Evolutionary conservation across 768 basidiomycete genomes (phyloP).

Genomic region (Xerocomellus chrysenteron): DNA sequence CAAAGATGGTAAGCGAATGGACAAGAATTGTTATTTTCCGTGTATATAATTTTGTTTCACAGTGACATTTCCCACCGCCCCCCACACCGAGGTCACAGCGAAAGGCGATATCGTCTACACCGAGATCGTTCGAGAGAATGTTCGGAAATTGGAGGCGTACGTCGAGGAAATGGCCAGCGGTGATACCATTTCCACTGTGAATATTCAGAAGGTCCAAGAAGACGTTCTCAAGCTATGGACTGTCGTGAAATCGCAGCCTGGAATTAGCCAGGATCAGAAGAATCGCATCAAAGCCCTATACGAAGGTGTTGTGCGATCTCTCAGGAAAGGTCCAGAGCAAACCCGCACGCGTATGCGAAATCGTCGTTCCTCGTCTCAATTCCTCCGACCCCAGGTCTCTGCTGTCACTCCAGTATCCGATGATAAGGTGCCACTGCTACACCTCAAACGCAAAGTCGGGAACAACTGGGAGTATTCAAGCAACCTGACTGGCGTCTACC

Average conservation of each 20-base stretch:
- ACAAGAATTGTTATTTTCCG: neutral
- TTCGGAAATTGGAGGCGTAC: conserved; percentile 96
- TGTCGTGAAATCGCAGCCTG: conserved; percentile 94
- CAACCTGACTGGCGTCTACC: conserved; percentile 92
- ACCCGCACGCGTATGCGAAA: conserved; percentile 55
- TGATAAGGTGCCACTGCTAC: conserved; percentile 91
- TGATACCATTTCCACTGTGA: conserved; percentile 81
- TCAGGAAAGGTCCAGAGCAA: conserved; percentile 75
- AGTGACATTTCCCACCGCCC: conserved; percentile 99
- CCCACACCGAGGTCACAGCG: conserved; percentile 87
- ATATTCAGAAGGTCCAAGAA: conserved; percentile 97
- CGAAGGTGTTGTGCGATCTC: conserved; percentile 92
- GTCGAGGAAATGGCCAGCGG: conserved; percentile 98
- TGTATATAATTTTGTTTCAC: neutral
- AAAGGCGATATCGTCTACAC: conserved; percentile 95
- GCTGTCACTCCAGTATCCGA: conserved; percentile 68
- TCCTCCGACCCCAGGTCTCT: conserved; percentile 89
- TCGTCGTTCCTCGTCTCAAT: conserved; percentile 93
- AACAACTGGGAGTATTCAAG: conserved; percentile 95
- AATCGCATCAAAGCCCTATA: conserved; percentile 92
- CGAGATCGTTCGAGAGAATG: conserved; percentile 93
- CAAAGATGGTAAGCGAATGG: conserved; percentile 78
- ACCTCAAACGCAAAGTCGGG: conserved; percentile 96
- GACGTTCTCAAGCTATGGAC: conserved; percentile 97
- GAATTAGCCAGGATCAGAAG: conserved; percentile 97